These are phyloP conservation scores for Beauveria sp. DNA, from an alignment of 2,329 filamentous ascomycete genomes.

Conservation along the genomic window DNA sequence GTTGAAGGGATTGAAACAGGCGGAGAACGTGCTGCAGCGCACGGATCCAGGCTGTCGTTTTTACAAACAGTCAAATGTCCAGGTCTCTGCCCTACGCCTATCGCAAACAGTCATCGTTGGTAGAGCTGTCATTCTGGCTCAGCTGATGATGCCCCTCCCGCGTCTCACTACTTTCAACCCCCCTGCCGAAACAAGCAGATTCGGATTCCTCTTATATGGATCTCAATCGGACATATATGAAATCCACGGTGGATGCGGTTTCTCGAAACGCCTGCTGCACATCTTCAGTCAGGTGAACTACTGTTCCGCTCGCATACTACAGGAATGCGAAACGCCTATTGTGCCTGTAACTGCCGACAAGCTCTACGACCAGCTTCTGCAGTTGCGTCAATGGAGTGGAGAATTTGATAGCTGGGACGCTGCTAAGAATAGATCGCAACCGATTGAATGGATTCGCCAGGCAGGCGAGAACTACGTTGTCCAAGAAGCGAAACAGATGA, in stretches of 20 bases:
- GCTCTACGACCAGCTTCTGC: conserved; percentile 21
- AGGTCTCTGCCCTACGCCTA: conserved; percentile 26
- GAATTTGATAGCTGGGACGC: conserved; percentile 21
- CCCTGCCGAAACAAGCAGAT: conserved; percentile 23
- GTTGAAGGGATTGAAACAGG: conserved; percentile 29
- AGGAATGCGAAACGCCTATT: conserved; percentile 25
- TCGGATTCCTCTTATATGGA: conserved; percentile 33
- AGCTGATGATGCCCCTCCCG: conserved; percentile 29
- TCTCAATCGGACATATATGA: conserved; percentile 26
- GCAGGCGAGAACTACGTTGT: conserved; percentile 20
- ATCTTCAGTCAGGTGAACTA: conserved; percentile 31
- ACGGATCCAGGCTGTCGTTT: conserved; percentile 30
- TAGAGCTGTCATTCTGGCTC: conserved; percentile 30
- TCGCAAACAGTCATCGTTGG: conserved; percentile 34
- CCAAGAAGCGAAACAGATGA: conserved; percentile 26
- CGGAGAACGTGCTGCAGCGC: conserved; percentile 26
- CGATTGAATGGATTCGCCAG: conserved; percentile 24
- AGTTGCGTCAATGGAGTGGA: conserved; percentile 29
- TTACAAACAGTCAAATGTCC: conserved; percentile 28
- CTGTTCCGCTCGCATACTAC: conserved; percentile 25
- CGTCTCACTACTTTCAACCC: conserved; percentile 20
- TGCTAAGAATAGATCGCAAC: conserved; percentile 10
- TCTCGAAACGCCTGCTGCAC: conserved; percentile 32
- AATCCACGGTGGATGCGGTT: conserved; percentile 35
- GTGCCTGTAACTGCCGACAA: conserved; percentile 24